phyloP scores from a whole-genome alignment of 1,284 basidiomycete genomes.

The Moesziomyces antarcticus region DNA sequence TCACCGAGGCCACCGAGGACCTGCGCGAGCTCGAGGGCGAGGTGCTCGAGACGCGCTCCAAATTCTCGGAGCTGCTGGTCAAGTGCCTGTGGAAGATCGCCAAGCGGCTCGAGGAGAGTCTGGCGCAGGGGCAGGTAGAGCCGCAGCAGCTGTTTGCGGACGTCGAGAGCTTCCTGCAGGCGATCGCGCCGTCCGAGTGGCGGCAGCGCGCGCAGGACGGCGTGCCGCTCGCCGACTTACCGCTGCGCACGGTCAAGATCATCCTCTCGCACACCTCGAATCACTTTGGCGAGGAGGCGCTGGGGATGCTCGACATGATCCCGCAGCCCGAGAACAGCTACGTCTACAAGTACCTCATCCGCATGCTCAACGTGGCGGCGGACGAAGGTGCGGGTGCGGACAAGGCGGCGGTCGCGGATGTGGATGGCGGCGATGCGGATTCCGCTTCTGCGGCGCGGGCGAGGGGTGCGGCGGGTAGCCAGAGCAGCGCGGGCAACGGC shows the following conservation, averaged over 20 bases:
- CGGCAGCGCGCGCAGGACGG: conserved; percentile 86
- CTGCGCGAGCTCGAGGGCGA: conserved; percentile 73
- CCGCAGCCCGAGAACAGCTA: conserved; percentile 60
- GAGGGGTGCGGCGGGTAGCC: conserved; percentile 17
- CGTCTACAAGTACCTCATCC: conserved; percentile 63
- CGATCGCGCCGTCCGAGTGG: conserved; percentile 95
- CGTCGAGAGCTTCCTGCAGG: conserved; percentile 92
- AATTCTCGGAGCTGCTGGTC: conserved; percentile 93
- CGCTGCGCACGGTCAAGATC: conserved; percentile 89
- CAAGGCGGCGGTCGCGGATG: conserved; percentile 27
- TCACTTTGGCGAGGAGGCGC: conserved; percentile 55
- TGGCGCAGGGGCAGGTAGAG: conserved; percentile 82
- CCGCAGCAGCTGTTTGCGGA: conserved; percentile 90
- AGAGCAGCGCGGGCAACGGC: conserved; percentile 7
- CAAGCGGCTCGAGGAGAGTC: conserved; percentile 89
- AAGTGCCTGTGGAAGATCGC: conserved; percentile 99
- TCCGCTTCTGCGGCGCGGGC: conserved; percentile 2
- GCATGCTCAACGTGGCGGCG: conserved; percentile 55
- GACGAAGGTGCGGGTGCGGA: conserved; percentile 28
- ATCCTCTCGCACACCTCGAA: conserved; percentile 69
- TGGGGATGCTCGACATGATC: conserved; percentile 59
- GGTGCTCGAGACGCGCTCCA: conserved; percentile 71
- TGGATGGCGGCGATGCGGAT: conserved; percentile 77
- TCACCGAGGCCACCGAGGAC: conserved; percentile 87
- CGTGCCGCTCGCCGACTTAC: conserved; percentile 95